A percentile compares a stretch with the other conserved stretches of the same genome.
These are phyloP conservation scores for Ashbya aceris DNA, from an alignment of 1,139 yeast species.

Conservation along the genomic window DNA sequence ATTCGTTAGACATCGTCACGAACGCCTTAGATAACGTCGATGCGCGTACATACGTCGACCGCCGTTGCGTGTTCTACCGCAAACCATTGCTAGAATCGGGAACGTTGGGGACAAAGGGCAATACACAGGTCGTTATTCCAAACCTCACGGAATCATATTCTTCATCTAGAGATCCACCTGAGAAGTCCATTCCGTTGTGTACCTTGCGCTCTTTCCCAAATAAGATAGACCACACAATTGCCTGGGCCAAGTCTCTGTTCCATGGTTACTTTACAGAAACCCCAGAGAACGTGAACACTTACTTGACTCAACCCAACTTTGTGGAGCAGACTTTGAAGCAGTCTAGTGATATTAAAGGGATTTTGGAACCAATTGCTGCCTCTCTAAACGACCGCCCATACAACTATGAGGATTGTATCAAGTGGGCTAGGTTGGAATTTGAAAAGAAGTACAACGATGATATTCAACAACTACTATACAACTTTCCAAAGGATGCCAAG, in stretches of 20 bases:
- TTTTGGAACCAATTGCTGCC: conserved; percentile 65
- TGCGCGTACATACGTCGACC: conserved; percentile 95
- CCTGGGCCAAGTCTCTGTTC: conserved; percentile 95
- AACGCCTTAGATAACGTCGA: conserved; percentile 96
- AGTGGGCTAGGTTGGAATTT: conserved; percentile 89
- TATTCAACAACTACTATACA: conserved; percentile 78
- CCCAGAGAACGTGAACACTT: conserved; percentile 87
- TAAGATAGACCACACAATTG: conserved; percentile 96
- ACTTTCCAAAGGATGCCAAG: conserved; percentile 88
- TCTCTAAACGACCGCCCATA: conserved; percentile 76
- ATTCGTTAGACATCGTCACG: conserved; percentile 72
- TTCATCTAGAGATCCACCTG: conserved; percentile 97
- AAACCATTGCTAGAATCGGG: conserved; percentile 94
- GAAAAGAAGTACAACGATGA: conserved; percentile 79
- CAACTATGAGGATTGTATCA: conserved; percentile 84
- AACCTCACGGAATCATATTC: conserved; percentile 89
- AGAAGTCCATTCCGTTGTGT: conserved; percentile 92
- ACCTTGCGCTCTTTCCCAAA: conserved; percentile 95
- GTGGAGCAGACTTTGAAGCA: conserved; percentile 87
- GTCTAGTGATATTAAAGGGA: conserved; percentile 82
- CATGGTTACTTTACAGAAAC: conserved; percentile 88
- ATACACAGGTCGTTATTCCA: conserved; percentile 93
- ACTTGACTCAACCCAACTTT: conserved; percentile 84
- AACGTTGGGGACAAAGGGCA: conserved; percentile 96
- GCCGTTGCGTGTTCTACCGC: conserved; percentile 88